Evolutionary conservation across 1,284 basidiomycete species (phyloP), one percentile per base, ranked within the genome.

Genomic region (Salmacisia buchloeana): DNA sequence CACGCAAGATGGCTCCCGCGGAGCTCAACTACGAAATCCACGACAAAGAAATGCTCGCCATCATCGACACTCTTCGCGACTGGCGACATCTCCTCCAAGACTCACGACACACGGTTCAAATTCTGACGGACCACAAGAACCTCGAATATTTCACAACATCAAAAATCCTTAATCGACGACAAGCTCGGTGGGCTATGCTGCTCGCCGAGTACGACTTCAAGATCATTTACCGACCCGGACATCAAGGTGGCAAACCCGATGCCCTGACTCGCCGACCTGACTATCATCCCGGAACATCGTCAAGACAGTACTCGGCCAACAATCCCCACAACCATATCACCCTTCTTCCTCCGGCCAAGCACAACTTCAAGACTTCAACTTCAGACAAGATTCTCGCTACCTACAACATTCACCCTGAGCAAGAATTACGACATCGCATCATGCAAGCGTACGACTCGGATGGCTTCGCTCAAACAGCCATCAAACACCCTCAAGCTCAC

Each of bases 1-100:
- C 39, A 9, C 59, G 52, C 59, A 61, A 80, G 78, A 59, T 68
- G 52, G 3, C 9, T 2, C 23, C 64, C 12, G 59, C 49, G 3
- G 67, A 64, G 39, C 45, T 21, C 29, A 67, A 67, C 56, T 65
- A 63, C 43, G 56, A 62, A 38, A 66, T 63, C 6, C 61, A 62
- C 45, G 58, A 65, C 57, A 63, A 65, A 33, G 64, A 65, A 35
- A 57, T 65, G 15, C 59, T 65, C 5, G 62, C 64, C 2, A 58
- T 65, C 7, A 61, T 66, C 0, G 59, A 43, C 9, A 25, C 59
- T 7, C 25, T 64, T 2, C n/a, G 3, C 1, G 23, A 39, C 23
- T 62, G 63, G 62, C 29, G 41, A 13, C 65, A 67, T 27, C 39
- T 60, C 36, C 62, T 64, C 4, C 31, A 56, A 18, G 61, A 58